Base-by-base conservation (phyloP, 768 basidiomycete genomes). In the Boletus reticuloceps region DNA sequence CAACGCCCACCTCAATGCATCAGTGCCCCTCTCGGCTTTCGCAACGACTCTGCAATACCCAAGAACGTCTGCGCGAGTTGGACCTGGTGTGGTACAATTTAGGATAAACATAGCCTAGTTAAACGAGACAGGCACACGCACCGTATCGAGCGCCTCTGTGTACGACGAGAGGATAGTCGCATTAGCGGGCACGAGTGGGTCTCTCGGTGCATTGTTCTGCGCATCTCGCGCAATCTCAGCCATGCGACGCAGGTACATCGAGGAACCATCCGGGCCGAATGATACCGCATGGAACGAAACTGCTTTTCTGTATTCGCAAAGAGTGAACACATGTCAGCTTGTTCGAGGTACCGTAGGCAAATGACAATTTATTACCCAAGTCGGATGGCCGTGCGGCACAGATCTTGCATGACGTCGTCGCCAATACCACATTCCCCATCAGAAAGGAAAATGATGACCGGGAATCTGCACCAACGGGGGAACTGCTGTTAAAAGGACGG, bases 251-350 rank as follows among this genome's bases (percentile, higher is more conserved):
- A 86, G 67, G 42, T 60, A 56, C 6, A 9, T 41, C 41, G 57
- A 61, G 10, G 41, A 62, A 32, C 11, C 37, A 13, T 69, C 60
- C 1, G 69, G 68, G 5, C 82, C 84, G 40, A 86, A 85, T 0
- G 79, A 76, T n/a, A 86, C 79, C 0, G 83, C 64, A 43, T 85
- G 84, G 61, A 86, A 80, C 0, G 83, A 82, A 1, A 83, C 68
- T 1, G 82, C 68, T 69, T 81, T 80, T 13, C 84, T 85, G 41
- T 16, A 3, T 32, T 44, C 1, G 3, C 20, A 20, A 42, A 4
- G 22, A 41, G 22, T 22, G 17, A 46, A 22, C 4, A 4, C n/a
- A 2, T 14, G 22, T 59, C 37, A 53, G 47, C 22, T 40, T 9
- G 17, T 9, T 22, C 3, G 19, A 34, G 8, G 0, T n/a, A 36